Evolutionary conservation across 441 rosid species (phyloP), one percentile per base, ranked within the genome.

Genomic region (Gossypium trilobum): DNA sequence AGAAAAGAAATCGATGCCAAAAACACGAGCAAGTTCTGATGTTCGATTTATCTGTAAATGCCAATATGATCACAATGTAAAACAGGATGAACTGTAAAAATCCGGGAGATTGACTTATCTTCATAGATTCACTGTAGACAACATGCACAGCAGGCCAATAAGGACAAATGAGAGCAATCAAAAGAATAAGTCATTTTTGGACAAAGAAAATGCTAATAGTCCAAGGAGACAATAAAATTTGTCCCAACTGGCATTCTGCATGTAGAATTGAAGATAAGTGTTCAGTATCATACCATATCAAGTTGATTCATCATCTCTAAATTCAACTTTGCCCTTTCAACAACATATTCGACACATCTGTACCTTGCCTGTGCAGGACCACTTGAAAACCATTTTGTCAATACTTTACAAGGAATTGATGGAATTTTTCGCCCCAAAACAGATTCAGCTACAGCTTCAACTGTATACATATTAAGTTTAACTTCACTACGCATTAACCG

Each of bases 11-110:
- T 95, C 98, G 13, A 92, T 95, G 74, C 99, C 99, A 75, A 92
- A 95, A 73, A 95, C 87, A 62, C 98, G 97, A 81, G 99, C 97
- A 81, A 95, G 98, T 85, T 92, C 97, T 31, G 99, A 93, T 27
- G 99, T 95, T 76, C 96, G 91, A 81, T 92, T 95, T 78, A 95
- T 87, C 99, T 95, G 95, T 77, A 85, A 83, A 85, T 56, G 27
- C 78, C 78, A 57, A 58, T 23, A 74, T 61, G 56, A 71, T 46
- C 62, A 71, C 75, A 60, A 58, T 44, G 20, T 46, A 31, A 60
- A 70, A 46, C 57, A 61, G 23, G 31, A 62, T 42, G 20, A 25
- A 25, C 58, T 69, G 9, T 8, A 54, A n/a, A n/a, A 10, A 33
- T 14, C 36, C 36, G 50, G 55, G 36, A 66, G 20, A 44, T 23